phyloP scores from a whole-genome alignment of 176 grass and related monocot genomes.

The Echinochloa phyllopogon region DNA sequence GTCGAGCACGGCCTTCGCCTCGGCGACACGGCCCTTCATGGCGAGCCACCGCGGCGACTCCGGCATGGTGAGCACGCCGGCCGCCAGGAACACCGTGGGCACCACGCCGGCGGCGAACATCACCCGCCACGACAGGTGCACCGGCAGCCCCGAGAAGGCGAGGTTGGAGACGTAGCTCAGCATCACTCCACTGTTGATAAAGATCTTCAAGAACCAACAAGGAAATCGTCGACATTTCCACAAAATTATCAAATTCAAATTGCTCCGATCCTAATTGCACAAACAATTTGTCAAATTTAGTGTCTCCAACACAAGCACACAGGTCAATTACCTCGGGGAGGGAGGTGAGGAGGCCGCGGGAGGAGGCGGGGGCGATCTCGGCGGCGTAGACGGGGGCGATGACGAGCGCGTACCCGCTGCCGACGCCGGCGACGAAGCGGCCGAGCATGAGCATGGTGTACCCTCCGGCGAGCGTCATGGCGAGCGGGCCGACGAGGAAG shows the following conservation, averaged over 20 bases:
- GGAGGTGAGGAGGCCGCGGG: conserved; percentile 64
- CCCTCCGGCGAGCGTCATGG: conserved; percentile 53
- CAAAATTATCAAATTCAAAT: not conserved
- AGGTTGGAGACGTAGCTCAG: conserved; percentile 79
- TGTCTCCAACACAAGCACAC: not conserved
- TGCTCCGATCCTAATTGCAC: too few species aligned
- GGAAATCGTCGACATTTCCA: not conserved
- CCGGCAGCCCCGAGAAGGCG: conserved; percentile 55
- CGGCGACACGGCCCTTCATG: conserved; percentile 67
- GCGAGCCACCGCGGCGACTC: conserved; percentile 92
- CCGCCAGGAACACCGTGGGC: conserved; percentile 59
- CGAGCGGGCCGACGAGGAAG: conserved; percentile 67
- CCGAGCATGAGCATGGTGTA: conserved; percentile 58
- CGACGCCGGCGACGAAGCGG: conserved; percentile 61
- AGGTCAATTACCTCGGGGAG: conserved; percentile 54
- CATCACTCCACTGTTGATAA: conserved; percentile 73
- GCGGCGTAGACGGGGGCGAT: conserved; percentile 74
- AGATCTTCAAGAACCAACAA: conserved; percentile 45
- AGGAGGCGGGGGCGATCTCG: conserved; percentile 71
- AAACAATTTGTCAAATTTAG: not conserved
- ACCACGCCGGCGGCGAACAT: conserved; percentile 59
- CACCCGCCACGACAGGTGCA: conserved; percentile 64
- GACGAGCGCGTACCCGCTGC: conserved; percentile 70
- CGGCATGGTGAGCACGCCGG: conserved; percentile 71
- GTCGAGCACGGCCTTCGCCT: conserved; percentile 55